Conservation (phyloP, 805 yeast genomes). For the Cyberlindnera maritima region DNA sequence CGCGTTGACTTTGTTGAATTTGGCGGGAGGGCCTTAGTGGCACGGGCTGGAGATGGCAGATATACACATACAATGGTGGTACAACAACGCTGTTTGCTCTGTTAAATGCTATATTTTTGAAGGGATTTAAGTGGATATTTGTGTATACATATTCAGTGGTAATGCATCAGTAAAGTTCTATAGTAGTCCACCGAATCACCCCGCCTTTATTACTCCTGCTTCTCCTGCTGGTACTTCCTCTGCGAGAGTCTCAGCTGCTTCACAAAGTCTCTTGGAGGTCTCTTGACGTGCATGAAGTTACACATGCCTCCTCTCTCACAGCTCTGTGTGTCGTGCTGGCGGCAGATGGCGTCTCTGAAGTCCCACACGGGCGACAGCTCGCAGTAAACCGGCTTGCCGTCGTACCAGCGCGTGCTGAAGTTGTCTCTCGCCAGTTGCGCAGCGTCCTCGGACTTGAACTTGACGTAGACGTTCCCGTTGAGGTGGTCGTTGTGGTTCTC, state of each 20-base stretch:
- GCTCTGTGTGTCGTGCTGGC: constrained; percentile 57
- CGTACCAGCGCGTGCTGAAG: constrained; percentile 81
- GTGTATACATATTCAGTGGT: too few relatives aligned
- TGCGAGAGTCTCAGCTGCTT: constrained; percentile 43
- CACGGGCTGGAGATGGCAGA: background rate
- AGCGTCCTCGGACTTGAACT: constrained; percentile 49
- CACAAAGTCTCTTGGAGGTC: constrained; percentile 46
- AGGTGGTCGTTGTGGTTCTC: constrained; percentile 82
- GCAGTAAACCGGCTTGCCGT: constrained; percentile 72
- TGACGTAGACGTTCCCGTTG: constrained; percentile 81
- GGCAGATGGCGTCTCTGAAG: constrained; percentile 71
- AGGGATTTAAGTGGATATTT: too few relatives aligned
- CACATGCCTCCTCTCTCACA: constrained; percentile 85
- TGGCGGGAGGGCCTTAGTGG: background rate
- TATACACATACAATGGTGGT: background rate
- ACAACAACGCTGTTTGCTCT: background rate
- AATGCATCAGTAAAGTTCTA: too few relatives aligned
- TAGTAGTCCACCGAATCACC: background rate
- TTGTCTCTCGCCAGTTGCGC: constrained; percentile 60
- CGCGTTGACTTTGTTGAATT: background rate
- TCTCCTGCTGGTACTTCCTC: constrained; percentile 24
- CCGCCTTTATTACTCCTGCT: background rate
- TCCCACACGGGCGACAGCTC: constrained; percentile 74
- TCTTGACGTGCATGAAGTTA: constrained; percentile 78
- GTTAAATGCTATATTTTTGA: too few relatives aligned